Evolutionary conservation across 345 rosid species (phyloP).

Genomic region (Corchorus capsularis): DNA sequence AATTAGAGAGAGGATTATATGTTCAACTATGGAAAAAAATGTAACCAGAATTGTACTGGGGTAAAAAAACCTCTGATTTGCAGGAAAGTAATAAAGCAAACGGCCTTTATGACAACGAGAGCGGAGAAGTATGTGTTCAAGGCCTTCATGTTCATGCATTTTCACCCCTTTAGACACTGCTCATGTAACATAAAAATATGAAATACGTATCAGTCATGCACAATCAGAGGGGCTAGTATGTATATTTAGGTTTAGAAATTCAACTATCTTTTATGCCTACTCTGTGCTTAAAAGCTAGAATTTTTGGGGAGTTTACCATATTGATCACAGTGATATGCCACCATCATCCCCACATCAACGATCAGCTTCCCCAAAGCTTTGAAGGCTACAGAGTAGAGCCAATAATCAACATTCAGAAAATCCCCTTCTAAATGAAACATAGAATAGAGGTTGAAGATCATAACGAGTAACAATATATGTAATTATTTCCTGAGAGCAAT

Average conservation of each 20-base stretch:
- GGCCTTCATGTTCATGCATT: slow-evolving; percentile 48
- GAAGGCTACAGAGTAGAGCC: slow-evolving; percentile 56
- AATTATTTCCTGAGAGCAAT: slow-evolving; percentile 1
- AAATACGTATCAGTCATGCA: neutral
- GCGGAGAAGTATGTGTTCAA: slow-evolving; percentile 62
- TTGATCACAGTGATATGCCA: slow-evolving; percentile 86
- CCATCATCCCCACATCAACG: slow-evolving; percentile 74
- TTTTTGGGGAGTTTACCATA: slow-evolving; percentile 55
- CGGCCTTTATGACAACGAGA: slow-evolving; percentile 96
- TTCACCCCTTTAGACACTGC: slow-evolving; percentile 63
- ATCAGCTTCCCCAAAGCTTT: slow-evolving; percentile 86
- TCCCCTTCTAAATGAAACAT: neutral
- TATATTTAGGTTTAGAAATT: slow-evolving; percentile 9
- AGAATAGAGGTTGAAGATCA: slow-evolving; percentile 4
- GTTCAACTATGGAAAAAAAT: neutral
- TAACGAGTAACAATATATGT: neutral
- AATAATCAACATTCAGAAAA: slow-evolving; percentile 13
- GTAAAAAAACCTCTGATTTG: slow-evolving; percentile 49
- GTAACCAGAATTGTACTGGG: neutral
- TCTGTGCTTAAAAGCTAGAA: neutral
- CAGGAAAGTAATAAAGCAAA: slow-evolving; percentile 84
- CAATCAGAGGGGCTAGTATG: neutral
- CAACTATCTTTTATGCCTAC: neutral
- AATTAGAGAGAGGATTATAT: neutral
- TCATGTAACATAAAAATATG: neutral